Evolutionary conservation across 202 grass and related monocot genomes (phyloP).

Genomic region (Zoysia matrella): DNA sequence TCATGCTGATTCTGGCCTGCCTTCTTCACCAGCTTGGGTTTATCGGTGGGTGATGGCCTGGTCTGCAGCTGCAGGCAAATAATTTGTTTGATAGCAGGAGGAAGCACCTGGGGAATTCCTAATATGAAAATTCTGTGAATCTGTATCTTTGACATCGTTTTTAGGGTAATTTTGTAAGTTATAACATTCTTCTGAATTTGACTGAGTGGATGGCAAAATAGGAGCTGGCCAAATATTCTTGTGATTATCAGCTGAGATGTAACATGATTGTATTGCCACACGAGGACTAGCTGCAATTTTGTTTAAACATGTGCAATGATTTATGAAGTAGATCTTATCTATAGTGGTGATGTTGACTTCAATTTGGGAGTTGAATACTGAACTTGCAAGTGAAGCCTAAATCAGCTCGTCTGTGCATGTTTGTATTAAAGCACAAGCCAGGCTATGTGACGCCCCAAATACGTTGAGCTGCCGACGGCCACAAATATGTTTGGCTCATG

Average conservation of each 20-base stretch:
- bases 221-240: constrained; percentile 8
- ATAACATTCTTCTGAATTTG: constrained; percentile 23
- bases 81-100: constrained; percentile 18
- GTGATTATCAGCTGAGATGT: constrained; percentile 28
- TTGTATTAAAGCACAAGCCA: background rate
- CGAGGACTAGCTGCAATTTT: background rate
- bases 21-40: constrained; percentile 77
- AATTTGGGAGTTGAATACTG: background rate
- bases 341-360: background rate
- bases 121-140: constrained; percentile 24
- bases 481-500: no score
- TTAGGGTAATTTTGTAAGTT: constrained; percentile 19
- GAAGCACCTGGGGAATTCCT: background rate
- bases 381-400: background rate
- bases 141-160: background rate
- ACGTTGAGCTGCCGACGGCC: background rate
- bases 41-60: constrained; percentile 60
- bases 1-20: constrained; percentile 86
- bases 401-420: background rate
- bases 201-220: background rate
- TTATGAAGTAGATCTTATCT: no score
- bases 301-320: background rate
- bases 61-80: constrained; percentile 24
- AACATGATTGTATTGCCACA: background rate
- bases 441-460: background rate